Evolutionary conservation across 495 filamentous ascomycete species (phyloP), one percentile per base, ranked within the genome.

Genomic region (Penicillium silybi): DNA sequence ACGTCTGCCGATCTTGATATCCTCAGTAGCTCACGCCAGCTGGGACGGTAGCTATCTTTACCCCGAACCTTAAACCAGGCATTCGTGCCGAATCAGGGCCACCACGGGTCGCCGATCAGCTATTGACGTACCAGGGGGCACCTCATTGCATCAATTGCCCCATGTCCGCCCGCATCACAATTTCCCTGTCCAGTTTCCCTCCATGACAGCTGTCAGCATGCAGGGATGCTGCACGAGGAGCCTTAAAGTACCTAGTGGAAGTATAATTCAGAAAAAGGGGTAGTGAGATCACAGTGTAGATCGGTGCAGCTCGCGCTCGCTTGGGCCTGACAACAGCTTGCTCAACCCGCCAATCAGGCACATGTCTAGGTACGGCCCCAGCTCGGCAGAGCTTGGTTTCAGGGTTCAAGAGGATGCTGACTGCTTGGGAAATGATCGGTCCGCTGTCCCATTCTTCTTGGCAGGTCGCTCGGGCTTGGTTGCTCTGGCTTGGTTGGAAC

Each of bases 191-290:
- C 34, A 18, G 32, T 51, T 56, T 50, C 18, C 8, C 16, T 6
- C 47, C 16, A 15, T 46, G 40, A 56, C 47, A 50, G 37, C 53
- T 51, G 53, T 32, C 47, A 55, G 16, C 32, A 13, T 13, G 6
- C 37, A 37, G 16, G 23, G 22, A 49, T 5, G 37, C 47, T 16
- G 23, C 34, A 26, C 22, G 23, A 32, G 39, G 11, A 32, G n/a
- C 8, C 27, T 32, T 22, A 42, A 42, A 34, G 6, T 11, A 13
- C 11, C 29, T 32, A 32, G 47, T 22, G 39, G 32, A 49, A 44
- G 27, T 5, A 35, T 23, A 29, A 7, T n/a, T 7, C 3, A 13
- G 17, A 42, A 44, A 50, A 37, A n/a, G 40, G 18, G 39, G 25
- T 3, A 20, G 13, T 32, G 29, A 32, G 13, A 13, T 10, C 29